Percentiles rank a stretch among this genome's conserved stretches.
Evolutionary conservation across 257 asterid species (phyloP).

Genomic region (Schizonepeta tenuifolia): DNA sequence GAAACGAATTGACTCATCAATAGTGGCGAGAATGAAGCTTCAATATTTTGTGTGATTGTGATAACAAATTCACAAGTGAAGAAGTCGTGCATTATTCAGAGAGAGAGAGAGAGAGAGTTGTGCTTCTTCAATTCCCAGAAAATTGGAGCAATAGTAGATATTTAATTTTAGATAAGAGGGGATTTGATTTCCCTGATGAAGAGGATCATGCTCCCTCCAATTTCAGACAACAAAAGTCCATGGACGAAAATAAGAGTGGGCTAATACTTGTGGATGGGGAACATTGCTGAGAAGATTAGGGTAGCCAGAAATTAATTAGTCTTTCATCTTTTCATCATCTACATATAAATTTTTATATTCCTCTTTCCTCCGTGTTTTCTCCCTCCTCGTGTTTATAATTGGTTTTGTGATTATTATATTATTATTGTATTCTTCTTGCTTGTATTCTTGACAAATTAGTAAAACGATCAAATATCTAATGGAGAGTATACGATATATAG

Average conservation of each 20-base stretch:
- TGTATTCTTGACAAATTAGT: conserved; percentile 31
- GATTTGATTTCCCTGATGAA: conserved; percentile 3
- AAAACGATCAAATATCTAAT: not conserved
- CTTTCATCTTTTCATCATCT: conserved; percentile 26
- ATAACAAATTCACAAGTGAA: conserved; percentile 15
- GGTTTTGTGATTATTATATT: conserved; percentile 23
- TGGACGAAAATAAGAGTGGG: conserved; percentile 22
- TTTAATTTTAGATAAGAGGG: no score
- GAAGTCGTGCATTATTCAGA: not conserved
- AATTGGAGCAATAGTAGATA: conserved; percentile 36
- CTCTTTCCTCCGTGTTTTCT: not conserved
- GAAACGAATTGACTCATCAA: conserved; percentile 12
- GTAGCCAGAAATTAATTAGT: conserved; percentile 39
- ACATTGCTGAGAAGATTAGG: conserved; percentile 32
- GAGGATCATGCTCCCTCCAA: conserved; percentile 41
- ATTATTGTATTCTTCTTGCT: conserved; percentile 24
- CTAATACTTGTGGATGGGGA: no score
- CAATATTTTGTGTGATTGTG: not conserved
- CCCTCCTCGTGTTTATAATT: conserved; percentile 7
- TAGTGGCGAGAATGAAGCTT: not conserved
- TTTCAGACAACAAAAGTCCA: conserved; percentile 35
- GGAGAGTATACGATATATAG: no score
- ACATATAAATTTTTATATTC: conserved; percentile 10
- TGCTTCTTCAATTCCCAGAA: conserved; percentile 22
- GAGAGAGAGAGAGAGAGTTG: not conserved